These are phyloP conservation scores for Leccinum disarticulatum DNA, from an alignment of 768 basidiomycete species.

Conservation along the genomic window DNA sequence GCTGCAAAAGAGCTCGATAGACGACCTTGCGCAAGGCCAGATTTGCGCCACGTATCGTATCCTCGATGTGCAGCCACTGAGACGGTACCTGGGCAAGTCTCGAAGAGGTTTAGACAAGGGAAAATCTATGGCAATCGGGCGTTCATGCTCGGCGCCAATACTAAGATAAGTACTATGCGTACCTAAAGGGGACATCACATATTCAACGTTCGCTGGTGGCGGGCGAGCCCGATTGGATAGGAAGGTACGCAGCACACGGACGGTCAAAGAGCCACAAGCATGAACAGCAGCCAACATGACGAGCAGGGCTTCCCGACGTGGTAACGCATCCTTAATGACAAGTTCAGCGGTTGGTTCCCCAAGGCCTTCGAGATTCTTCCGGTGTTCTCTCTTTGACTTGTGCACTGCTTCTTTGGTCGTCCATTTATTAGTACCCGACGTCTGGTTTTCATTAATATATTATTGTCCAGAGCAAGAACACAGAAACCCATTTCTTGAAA, in stretches of 20 bases:
- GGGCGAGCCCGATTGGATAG: constrained; percentile 27
- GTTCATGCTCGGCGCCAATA: constrained; percentile 5
- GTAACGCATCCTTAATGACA: neutral
- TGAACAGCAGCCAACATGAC: constrained; percentile 70
- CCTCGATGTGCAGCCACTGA: constrained; percentile 51
- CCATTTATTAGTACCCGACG: constrained; percentile 54
- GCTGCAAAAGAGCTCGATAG: constrained; percentile 65
- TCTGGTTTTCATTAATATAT: constrained; percentile 47
- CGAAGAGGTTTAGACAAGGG: constrained; percentile 43
- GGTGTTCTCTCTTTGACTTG: constrained; percentile 16
- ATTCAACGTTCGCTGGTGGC: constrained; percentile 2
- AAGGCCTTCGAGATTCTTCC: constrained; percentile 2
- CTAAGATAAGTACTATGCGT: constrained; percentile 6
- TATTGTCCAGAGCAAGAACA: constrained; percentile 66
- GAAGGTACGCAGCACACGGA: constrained; percentile 61
- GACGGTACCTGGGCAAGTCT: constrained; percentile 57
- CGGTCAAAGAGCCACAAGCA: constrained; percentile 73
- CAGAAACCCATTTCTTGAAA: constrained; percentile 38
- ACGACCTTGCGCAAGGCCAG: constrained; percentile 66
- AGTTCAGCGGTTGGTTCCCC: neutral
- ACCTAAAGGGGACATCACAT: constrained; percentile 53
- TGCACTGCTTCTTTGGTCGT: constrained; percentile 26
- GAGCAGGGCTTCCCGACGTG: constrained; percentile 31
- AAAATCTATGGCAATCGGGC: constrained; percentile 43
- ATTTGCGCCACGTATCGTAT: constrained; percentile 35